phyloP scores from a whole-genome alignment of 2,329 filamentous ascomycete genomes.

The Paramyrothecium roridum region DNA sequence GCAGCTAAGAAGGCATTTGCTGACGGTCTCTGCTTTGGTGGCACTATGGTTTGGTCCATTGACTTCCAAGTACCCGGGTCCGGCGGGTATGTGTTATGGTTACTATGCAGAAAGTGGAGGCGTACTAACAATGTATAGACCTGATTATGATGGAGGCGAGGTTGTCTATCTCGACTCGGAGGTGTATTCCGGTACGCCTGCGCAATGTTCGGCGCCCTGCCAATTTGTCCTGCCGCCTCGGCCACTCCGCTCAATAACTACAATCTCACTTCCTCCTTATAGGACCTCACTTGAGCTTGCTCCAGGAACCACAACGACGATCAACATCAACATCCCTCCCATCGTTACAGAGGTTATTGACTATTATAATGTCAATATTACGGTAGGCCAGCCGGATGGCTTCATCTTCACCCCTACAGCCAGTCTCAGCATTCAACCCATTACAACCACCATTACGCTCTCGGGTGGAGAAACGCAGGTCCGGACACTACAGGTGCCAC shows the following conservation, averaged over 20 bases:
- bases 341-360: background rate
- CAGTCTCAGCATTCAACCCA: background rate
- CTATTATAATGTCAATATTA: background rate
- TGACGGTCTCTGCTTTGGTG: conserved; percentile 10
- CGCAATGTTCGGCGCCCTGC: background rate
- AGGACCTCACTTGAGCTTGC: background rate
- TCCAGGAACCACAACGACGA: background rate
- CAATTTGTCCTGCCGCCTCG: background rate
- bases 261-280: background rate
- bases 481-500: background rate
- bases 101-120: background rate
- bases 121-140: background rate
- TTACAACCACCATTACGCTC: background rate
- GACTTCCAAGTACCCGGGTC: conserved; percentile 1
- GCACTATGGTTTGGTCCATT: conserved; percentile 14
- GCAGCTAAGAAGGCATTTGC: conserved; percentile 10
- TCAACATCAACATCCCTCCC: background rate
- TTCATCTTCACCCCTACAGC: background rate
- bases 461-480: background rate
- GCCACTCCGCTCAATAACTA: background rate
- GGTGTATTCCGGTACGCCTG: background rate
- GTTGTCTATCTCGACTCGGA: background rate
- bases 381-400: background rate
- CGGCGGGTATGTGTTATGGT: background rate
- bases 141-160: background rate